Conservation (phyloP, 352 stramenopile genomes). For the Phytopythium vexans region DNA sequence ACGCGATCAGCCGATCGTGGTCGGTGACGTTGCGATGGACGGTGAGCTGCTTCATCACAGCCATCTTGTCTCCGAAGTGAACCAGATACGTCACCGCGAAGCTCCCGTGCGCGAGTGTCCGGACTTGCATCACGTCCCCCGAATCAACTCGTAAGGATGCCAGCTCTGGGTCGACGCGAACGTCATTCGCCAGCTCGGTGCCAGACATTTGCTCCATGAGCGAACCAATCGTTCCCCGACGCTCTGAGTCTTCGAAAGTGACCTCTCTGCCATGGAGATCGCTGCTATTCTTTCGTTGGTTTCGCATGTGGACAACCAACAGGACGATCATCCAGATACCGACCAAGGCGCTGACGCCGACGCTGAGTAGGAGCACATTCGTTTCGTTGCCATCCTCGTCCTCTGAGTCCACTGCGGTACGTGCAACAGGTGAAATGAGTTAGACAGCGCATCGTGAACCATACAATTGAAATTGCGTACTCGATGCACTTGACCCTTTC, state of each 20-base stretch:
- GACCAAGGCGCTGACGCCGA: slow-evolving; percentile 27
- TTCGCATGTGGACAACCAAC: slow-evolving; percentile 13
- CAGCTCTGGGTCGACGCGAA: slow-evolving; percentile 26
- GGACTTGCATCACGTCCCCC: slow-evolving; percentile 35
- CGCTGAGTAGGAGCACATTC: slow-evolving; percentile 10
- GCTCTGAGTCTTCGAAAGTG: background rate
- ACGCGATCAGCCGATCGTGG: slow-evolving; percentile 32
- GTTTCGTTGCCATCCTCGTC: slow-evolving; percentile 1
- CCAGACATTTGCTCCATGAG: background rate
- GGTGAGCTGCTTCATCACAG: slow-evolving; percentile 30
- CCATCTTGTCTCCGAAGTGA: slow-evolving; percentile 31
- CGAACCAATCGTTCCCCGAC: background rate
- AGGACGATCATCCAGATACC: slow-evolving; percentile 33
- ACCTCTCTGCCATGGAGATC: background rate
- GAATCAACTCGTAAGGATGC: slow-evolving; percentile 30
- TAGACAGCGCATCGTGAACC: background rate
- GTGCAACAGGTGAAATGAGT: background rate
- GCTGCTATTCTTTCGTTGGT: background rate
- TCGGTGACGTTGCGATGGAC: slow-evolving; percentile 9
- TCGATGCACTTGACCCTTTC: too few species aligned
- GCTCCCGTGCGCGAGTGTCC: slow-evolving; percentile 23
- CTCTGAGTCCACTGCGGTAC: background rate
- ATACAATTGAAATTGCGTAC: too few species aligned
- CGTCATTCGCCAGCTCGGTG: slow-evolving; percentile 23
- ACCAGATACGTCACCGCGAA: slow-evolving; percentile 36